Evolutionary conservation across 495 filamentous ascomycete genomes (phyloP), one percentile per base, ranked within the genome.

Genomic region (Lasiosphaeria miniovina): DNA sequence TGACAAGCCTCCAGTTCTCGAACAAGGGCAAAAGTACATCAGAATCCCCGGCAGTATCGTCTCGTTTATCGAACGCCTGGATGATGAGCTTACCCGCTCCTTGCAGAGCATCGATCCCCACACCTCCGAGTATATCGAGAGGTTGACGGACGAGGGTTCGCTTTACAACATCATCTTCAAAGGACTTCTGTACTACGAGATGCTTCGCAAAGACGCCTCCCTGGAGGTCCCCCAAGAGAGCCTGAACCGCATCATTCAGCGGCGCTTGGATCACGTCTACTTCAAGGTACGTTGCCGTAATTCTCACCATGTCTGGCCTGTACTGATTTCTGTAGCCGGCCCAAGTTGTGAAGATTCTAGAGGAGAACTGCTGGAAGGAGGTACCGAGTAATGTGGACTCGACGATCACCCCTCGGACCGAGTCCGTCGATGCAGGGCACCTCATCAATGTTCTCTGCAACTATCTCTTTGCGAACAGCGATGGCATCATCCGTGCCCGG

Each of bases 101-200:
- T 78, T 99, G 55, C 94, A 98, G 75, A 88, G 89, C 71, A 97
- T 98, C 69, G 94, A 99, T 71, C 94, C 94, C 57, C 94, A 99
- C 75, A 99, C 94, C 50, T 92, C 93, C 38, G 94, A 99, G 74
- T 99, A 99, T 70, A 96, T 99, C 62, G 94, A 98, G 63, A 84
- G 95, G 46, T 75, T 99, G 52, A 89, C 87, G 36, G 93, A 97
- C 68, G 94, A 98, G 77, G 87, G 88, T 58, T 82, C 87, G n/a
- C 79, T 99, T 14, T 98, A 99, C 79, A 91, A 88, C 73, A 87
- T 89, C 74, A 89, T 97, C 68, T 85, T 96, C 68, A 89, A 91
- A 38, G 83, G 86, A 35, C 82, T 93, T 65, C 79, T 96, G 48
- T 99, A 99, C 73, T 83, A 90, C 40, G 95, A 99, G 77, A 82